phyloP scores from a whole-genome alignment of 306 rosid species.

The Rosa multiflora region DNA sequence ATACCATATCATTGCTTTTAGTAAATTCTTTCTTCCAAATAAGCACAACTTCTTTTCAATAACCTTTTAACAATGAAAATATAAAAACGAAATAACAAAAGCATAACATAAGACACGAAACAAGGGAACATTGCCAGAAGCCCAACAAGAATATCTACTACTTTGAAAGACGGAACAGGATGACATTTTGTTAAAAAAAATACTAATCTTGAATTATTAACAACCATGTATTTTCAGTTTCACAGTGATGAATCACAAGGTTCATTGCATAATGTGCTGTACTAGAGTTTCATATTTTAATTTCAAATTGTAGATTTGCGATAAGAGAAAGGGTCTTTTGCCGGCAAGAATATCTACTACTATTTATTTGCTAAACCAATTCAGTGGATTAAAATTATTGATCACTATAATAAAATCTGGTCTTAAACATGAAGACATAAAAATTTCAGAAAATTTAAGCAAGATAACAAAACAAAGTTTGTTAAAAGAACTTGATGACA shows the following conservation, averaged over 20 bases:
- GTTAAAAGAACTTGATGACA: neutral
- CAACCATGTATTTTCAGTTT: neutral
- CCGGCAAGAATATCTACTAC: neutral
- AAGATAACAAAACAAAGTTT: neutral
- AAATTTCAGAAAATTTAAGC: neutral
- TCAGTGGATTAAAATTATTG: neutral
- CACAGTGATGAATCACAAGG: neutral
- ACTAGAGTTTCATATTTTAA: neutral
- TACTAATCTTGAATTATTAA: neutral
- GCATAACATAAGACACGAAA: neutral
- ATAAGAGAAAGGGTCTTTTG: neutral
- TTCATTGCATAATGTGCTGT: neutral
- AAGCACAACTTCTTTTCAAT: neutral
- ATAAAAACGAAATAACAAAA: neutral
- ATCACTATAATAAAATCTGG: neutral
- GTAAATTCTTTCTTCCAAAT: neutral
- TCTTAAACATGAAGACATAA: neutral
- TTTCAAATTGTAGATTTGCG: neutral
- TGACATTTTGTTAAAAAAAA: neutral
- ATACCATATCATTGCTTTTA: constrained; percentile 2
- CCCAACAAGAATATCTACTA: neutral
- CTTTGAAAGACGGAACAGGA: neutral
- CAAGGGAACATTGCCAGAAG: neutral
- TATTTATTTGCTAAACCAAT: neutral
- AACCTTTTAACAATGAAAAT: neutral